Evolutionary conservation across 768 basidiomycete genomes (phyloP).

Genomic region (Boletus tomentosulus): DNA sequence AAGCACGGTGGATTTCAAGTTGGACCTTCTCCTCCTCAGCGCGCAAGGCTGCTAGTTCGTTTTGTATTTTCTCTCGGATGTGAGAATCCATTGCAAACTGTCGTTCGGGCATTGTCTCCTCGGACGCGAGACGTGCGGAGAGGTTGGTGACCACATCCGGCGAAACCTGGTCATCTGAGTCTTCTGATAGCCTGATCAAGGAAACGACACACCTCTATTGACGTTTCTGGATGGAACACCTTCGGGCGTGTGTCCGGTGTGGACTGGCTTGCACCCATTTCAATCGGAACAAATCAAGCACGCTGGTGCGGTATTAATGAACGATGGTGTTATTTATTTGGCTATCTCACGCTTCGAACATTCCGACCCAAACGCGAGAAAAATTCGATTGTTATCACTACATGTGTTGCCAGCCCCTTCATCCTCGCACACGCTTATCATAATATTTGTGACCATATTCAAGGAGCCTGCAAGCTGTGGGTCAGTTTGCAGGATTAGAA

Average conservation of each 20-base stretch:
- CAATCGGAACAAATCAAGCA: background rate
- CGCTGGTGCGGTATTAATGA: background rate
- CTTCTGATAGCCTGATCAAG: background rate
- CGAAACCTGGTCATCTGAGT: conserved; percentile 57
- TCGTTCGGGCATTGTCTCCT: conserved; percentile 59
- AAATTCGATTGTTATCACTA: background rate
- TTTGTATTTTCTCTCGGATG: conserved; percentile 66
- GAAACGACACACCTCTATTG: conserved; percentile 44
- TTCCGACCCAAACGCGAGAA: background rate
- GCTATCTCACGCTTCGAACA: background rate
- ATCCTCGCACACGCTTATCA: conserved; percentile 24
- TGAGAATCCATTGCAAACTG: conserved; percentile 72
- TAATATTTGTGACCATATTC: conserved; percentile 48
- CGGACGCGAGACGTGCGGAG: conserved; percentile 55
- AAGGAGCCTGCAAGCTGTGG: conserved; percentile 36
- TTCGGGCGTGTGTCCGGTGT: conserved; percentile 51
- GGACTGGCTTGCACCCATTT: conserved; percentile 73
- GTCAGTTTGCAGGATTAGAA: background rate
- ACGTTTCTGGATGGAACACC: conserved; percentile 51
- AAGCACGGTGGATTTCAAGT: conserved; percentile 67
- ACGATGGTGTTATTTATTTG: background rate
- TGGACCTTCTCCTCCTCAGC: conserved; percentile 67
- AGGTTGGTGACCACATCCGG: conserved; percentile 78
- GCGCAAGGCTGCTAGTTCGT: conserved; percentile 61
- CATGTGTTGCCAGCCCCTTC: background rate